These are phyloP conservation scores for Oxytropis ochrocephala DNA, from an alignment of 306 rosid species.

Conservation along the genomic window DNA sequence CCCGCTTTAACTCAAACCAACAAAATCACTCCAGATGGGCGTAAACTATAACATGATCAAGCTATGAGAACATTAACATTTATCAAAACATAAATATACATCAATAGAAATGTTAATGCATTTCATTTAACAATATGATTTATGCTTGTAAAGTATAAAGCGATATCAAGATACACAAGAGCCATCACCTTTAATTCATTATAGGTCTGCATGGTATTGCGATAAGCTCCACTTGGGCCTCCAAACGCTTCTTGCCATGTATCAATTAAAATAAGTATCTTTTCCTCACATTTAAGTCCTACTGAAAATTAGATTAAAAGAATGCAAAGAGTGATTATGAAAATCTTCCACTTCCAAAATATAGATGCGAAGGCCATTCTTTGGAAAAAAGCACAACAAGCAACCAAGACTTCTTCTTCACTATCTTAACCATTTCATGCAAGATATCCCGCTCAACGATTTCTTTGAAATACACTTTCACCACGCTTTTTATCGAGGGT, in stretches of 20 bases:
- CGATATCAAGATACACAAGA: slow-evolving; percentile 1
- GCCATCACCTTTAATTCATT: slow-evolving; percentile 69
- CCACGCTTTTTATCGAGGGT: slow-evolving; percentile 91
- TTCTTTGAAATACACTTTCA: slow-evolving; percentile 75
- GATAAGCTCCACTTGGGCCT: slow-evolving; percentile 70
- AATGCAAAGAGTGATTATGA: slow-evolving; percentile 18
- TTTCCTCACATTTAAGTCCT: slow-evolving; percentile 87
- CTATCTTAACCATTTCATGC: slow-evolving; percentile 94
- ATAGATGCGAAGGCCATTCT: slow-evolving; percentile 4
- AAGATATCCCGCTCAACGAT: slow-evolving; percentile 84
- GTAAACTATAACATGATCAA: background rate
- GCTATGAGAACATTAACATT: background rate
- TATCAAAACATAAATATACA: background rate
- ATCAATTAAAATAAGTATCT: slow-evolving; percentile 75
- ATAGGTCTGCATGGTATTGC: slow-evolving; percentile 79
- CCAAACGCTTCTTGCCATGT: slow-evolving; percentile 99
- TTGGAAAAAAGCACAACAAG: slow-evolving; percentile 16
- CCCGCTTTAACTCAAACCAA: background rate
- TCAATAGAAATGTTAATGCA: slow-evolving; percentile 4
- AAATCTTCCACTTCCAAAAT: slow-evolving; percentile 5
- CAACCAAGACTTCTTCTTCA: slow-evolving; percentile 72
- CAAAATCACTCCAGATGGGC: background rate
- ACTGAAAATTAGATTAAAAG: slow-evolving; percentile 56
- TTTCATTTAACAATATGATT: background rate
- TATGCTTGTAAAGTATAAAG: slow-evolving; percentile 4